Conservation (phyloP, 177 flowering plant genomes). For the Telopea speciosissima region DNA sequence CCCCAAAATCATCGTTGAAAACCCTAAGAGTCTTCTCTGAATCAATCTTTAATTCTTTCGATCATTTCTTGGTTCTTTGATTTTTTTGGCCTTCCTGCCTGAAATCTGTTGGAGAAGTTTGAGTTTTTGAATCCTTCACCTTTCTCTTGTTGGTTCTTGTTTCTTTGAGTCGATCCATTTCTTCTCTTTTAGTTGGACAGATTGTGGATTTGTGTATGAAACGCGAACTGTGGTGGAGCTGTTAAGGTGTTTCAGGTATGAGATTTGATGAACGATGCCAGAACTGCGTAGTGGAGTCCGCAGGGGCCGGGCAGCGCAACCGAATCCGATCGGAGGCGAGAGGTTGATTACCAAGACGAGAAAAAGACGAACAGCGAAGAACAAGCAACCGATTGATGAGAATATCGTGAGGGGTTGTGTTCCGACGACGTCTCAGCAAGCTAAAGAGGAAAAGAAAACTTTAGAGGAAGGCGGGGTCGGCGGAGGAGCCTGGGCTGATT, state of each 20-base stretch:
- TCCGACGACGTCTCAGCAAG: slow-evolving; percentile 14
- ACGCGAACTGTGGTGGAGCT: not conserved
- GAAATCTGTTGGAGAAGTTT: no score
- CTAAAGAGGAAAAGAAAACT: slow-evolving; percentile 15
- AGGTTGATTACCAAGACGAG: slow-evolving; percentile 13
- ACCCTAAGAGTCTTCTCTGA: no score
- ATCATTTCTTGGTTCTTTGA: no score
- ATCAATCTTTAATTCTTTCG: no score
- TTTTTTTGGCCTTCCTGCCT: no score
- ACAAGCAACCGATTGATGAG: slow-evolving; percentile 15
- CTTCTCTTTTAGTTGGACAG: not conserved
- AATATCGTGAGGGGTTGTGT: slow-evolving; percentile 8
- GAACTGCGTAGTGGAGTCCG: slow-evolving; percentile 50
- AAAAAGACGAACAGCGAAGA: slow-evolving; percentile 23
- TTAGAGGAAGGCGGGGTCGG: slow-evolving; percentile 13
- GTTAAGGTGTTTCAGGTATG: slow-evolving; percentile 13
- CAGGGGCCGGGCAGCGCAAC: slow-evolving; percentile 35
- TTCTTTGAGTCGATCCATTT: not conserved
- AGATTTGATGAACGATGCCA: slow-evolving; percentile 39
- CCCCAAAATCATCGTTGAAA: no score
- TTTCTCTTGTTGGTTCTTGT: no score
- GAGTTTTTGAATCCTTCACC: no score
- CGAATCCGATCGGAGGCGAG: slow-evolving; percentile 11
- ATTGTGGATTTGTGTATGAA: not conserved
- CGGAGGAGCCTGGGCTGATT: slow-evolving; percentile 3